Conservation (phyloP, 1,284 basidiomycete genomes). For the Pholiota adiposa region DNA sequence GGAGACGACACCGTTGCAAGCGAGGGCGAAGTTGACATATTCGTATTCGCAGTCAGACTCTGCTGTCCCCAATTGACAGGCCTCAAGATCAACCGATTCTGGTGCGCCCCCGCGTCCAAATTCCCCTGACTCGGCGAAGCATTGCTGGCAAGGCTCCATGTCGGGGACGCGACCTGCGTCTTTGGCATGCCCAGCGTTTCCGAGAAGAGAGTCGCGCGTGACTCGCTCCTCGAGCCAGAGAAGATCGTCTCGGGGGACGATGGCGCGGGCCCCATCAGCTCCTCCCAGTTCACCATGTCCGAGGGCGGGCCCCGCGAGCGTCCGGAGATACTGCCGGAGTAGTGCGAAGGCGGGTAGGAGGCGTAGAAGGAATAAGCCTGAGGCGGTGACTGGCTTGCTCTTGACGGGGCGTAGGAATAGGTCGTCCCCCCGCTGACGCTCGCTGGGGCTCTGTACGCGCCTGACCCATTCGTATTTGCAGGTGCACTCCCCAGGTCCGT, state of each 20-base stretch:
- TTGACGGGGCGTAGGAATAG: neutral
- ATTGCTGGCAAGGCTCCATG: neutral
- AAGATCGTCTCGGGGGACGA: neutral
- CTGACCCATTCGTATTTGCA: neutral
- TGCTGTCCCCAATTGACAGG: neutral
- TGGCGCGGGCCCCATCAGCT: conserved; percentile 12
- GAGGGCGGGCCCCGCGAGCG: conserved; percentile 3
- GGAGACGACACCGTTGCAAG: conserved; percentile 25
- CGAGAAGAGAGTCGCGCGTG: conserved; percentile 12
- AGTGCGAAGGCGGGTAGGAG: too few relatives aligned
- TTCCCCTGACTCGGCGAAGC: neutral
- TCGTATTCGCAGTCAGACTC: conserved; percentile 1
- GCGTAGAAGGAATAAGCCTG: neutral
- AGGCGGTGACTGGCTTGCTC: neutral
- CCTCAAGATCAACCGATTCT: neutral
- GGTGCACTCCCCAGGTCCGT: neutral
- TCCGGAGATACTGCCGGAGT: neutral
- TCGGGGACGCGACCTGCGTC: conserved; percentile 11
- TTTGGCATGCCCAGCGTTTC: conserved; percentile 17
- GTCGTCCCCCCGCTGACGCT: conserved; percentile 3
- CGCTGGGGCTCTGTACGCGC: neutral
- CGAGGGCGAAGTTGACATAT: conserved; percentile 21
- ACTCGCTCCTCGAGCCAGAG: neutral
- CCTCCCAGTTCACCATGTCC: conserved; percentile 18
- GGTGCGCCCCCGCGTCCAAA: neutral